phyloP scores from a whole-genome alignment of 192 early-diverging fungal genomes.

The Coemansia brasiliensis region DNA sequence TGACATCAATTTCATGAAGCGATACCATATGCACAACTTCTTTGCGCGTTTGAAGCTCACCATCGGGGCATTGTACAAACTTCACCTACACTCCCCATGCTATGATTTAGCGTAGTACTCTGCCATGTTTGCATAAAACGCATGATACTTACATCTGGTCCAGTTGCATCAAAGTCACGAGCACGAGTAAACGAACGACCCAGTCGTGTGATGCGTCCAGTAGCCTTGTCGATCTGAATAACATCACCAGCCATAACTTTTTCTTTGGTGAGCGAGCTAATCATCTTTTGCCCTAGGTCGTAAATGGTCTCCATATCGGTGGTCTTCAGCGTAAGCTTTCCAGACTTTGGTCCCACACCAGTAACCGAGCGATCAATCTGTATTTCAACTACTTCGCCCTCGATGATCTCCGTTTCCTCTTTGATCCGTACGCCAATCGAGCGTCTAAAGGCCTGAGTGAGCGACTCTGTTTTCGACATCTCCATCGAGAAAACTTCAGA shows the following conservation, averaged over 20 bases:
- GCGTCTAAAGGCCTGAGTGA: constrained; percentile 96
- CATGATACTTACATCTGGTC: constrained; percentile 67
- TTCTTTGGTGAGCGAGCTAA: constrained; percentile 94
- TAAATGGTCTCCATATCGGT: constrained; percentile 99
- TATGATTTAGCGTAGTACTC: not conserved
- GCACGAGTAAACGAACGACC: constrained; percentile 96
- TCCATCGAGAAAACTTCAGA: constrained; percentile 99
- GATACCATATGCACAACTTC: constrained; percentile 97
- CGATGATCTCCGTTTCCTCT: constrained; percentile 97
- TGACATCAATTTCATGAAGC: constrained; percentile 99
- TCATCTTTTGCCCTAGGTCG: constrained; percentile 99
- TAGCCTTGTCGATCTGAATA: constrained; percentile 97
- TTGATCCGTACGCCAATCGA: constrained; percentile 98
- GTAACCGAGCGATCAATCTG: constrained; percentile 93
- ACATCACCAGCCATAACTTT: constrained; percentile 97
- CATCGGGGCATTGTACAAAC: constrained; percentile 99
- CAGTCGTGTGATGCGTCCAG: constrained; percentile 91
- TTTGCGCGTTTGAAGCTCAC: constrained; percentile 95
- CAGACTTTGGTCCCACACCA: constrained; percentile 89
- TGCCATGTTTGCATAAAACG: not conserved
- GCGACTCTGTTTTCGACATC: constrained; percentile 97
- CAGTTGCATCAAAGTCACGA: constrained; percentile 97
- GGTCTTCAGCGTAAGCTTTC: constrained; percentile 97
- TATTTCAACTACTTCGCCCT: constrained; percentile 98
- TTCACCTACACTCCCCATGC: constrained; percentile 57